Evolutionary conservation across 2,329 filamentous ascomycete genomes (phyloP), one percentile per base, ranked within the genome.

Genomic region (Hymenoscyphus infarciens): DNA sequence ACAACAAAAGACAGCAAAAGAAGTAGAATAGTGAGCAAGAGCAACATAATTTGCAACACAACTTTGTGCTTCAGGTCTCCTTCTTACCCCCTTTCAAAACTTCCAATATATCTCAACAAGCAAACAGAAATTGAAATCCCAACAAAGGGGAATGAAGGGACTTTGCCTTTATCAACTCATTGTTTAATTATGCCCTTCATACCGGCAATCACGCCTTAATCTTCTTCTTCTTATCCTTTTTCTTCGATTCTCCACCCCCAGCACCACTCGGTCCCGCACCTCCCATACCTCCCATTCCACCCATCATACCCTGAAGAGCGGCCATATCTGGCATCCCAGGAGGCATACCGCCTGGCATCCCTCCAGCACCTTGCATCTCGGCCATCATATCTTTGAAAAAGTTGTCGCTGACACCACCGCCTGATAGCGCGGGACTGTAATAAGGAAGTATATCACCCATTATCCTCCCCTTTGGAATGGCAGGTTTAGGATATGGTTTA

Each of bases 381-480:
- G 87, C 88, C 93, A 98, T 97, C 82, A 97, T 96, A 70, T 97
- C 93, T 80, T 95, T 92, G 73, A 98, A 87, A 65, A 97, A 86
- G 73, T 98, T 96, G 76, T 99, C 95, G 66, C 87, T 93, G 11
- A 98, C 91, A 39, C 95, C 95, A 11, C 95, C 95, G 8, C 95
- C 95, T 60, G 90, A 95, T 77, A 98, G 84, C 19, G 92, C 95
- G 0, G 93, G 87, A 66, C 90, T 96, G 73, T 96, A 89, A 67
- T 96, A 87, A 25, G 95, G 95, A 68, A 99, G 74, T 63, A 97
- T 86, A 64, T 85, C 86, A 65, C 86, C 87, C 76, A 98, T 88
- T 80, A 96, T 97, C 91, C 92, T 97, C 42, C 94, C 94, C 60
- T 90, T 83, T 19, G 95, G 95, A 59, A 92, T 85, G 5, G 87